Percentiles rank a stretch among this genome's conserved stretches.
Conservation (phyloP, 352 stramenopile genomes). For the Albugo laibachii region DNA sequence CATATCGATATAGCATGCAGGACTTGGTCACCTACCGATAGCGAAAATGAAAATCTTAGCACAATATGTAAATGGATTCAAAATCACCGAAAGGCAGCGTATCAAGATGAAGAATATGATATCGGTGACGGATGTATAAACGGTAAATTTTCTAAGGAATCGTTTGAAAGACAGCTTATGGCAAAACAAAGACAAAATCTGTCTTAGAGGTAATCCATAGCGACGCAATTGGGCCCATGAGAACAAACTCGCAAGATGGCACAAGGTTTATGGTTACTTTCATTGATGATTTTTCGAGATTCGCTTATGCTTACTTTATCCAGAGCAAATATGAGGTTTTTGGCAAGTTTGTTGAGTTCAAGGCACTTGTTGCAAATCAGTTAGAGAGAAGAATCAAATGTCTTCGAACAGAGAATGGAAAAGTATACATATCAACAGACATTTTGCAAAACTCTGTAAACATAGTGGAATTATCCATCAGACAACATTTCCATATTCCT, state of each 20-base stretch:
- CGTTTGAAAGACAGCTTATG: neutral
- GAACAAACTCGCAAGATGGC: neutral
- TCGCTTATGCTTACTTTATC: slow-evolving; percentile 8
- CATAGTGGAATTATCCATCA: slow-evolving; percentile 3
- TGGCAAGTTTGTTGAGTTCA: slow-evolving; percentile 3
- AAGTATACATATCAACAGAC: slow-evolving; percentile 4
- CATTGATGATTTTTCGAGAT: slow-evolving; percentile 10
- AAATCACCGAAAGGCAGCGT: no score
- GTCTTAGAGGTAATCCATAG: neutral
- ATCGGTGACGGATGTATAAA: neutral
- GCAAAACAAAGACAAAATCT: neutral
- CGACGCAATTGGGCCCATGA: neutral
- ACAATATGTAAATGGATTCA: no score
- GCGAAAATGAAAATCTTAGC: no score
- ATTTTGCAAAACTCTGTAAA: slow-evolving; percentile 1
- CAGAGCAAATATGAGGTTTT: slow-evolving; percentile 9
- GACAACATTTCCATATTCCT: slow-evolving; percentile 1
- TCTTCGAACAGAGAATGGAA: slow-evolving; percentile 14
- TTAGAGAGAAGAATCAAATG: slow-evolving; percentile 8
- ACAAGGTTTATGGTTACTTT: slow-evolving; percentile 5
- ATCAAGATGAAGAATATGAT: neutral
- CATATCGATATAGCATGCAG: no score
- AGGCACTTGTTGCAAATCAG: slow-evolving; percentile 7
- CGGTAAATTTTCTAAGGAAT: neutral
- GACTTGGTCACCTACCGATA: no score